Conservation (phyloP, 2,329 filamentous ascomycete species). For the Ceratocystis huliohia region DNA sequence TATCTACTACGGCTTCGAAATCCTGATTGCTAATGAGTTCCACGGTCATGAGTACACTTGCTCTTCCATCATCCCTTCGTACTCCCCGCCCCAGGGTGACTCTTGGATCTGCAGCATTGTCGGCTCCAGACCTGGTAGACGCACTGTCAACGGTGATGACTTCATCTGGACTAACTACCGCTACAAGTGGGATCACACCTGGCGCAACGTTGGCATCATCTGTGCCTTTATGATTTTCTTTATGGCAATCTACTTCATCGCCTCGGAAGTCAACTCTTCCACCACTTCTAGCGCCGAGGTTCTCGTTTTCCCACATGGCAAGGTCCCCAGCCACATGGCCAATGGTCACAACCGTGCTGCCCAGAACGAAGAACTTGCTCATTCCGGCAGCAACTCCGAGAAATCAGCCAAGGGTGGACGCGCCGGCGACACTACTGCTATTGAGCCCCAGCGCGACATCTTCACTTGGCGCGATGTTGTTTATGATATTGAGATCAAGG, state of each 20-base stretch:
- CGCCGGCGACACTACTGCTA: conserved; percentile 24
- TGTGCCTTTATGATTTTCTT: conserved; percentile 52
- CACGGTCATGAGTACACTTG: conserved; percentile 46
- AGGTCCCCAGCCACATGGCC: conserved; percentile 35
- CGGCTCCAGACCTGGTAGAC: conserved; percentile 42
- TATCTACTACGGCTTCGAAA: conserved; percentile 61
- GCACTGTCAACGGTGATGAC: conserved; percentile 46
- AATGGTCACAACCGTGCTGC: conserved; percentile 26
- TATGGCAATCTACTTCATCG: conserved; percentile 48
- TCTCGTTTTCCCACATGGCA: conserved; percentile 51
- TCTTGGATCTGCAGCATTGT: conserved; percentile 42
- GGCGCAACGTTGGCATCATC: conserved; percentile 59
- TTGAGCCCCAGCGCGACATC: conserved; percentile 40
- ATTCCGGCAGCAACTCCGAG: conserved; percentile 32
- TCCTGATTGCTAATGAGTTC: conserved; percentile 59
- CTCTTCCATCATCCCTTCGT: conserved; percentile 36
- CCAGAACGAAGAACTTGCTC: conserved; percentile 26
- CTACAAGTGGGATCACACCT: conserved; percentile 46
- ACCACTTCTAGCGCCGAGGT: conserved; percentile 53
- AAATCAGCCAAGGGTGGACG: conserved; percentile 15
- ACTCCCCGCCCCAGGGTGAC: conserved; percentile 32
- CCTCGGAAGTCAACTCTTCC: conserved; percentile 52
- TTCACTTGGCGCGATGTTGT: conserved; percentile 72
- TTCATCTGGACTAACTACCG: conserved; percentile 44
- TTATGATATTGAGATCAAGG: conserved; percentile 61